Evolutionary conservation across 2,329 filamentous ascomycete species (phyloP).

Genomic region (Myotisia sp.): DNA sequence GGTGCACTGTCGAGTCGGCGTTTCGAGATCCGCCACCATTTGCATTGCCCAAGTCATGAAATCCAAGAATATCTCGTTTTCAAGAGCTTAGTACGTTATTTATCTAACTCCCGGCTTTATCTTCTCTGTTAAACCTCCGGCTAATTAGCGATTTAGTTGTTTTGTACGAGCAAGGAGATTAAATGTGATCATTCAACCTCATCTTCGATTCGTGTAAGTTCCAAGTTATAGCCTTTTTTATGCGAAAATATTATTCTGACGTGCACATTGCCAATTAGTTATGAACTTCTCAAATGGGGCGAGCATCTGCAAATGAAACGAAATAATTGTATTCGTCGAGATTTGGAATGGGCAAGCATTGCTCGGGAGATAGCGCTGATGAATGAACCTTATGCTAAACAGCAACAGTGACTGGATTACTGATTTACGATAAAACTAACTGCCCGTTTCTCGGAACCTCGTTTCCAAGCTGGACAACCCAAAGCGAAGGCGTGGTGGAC

Average conservation of each 20-base stretch:
- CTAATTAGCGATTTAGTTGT: constrained; percentile 48
- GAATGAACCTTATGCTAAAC: constrained; percentile 68
- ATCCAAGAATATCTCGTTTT: constrained; percentile 63
- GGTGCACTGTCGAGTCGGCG: constrained; percentile 91
- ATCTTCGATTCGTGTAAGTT: constrained; percentile 68
- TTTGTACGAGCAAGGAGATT: constrained; percentile 83
- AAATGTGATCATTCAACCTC: constrained; percentile 96
- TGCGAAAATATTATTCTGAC: not conserved
- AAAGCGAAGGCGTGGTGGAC: too few species aligned
- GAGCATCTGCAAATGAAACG: constrained; percentile 51
- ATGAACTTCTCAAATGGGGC: constrained; percentile 94
- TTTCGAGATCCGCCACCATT: constrained; percentile 89
- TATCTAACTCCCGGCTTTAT: not conserved
- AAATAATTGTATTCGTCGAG: constrained; percentile 47
- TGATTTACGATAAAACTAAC: too few species aligned
- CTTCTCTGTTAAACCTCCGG: constrained; percentile 4
- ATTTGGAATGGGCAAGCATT: constrained; percentile 84
- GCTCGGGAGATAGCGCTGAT: constrained; percentile 83
- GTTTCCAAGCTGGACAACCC: too few species aligned
- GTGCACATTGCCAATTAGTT: constrained; percentile 22
- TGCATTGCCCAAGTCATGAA: constrained; percentile 99
- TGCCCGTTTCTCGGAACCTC: too few species aligned
- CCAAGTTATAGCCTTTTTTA: too few species aligned
- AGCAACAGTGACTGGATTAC: too few species aligned
- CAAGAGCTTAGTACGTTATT: constrained; percentile 62